These are phyloP conservation scores for Aspergillus diversus DNA, from an alignment of 495 filamentous ascomycete species.

Conservation along the genomic window DNA sequence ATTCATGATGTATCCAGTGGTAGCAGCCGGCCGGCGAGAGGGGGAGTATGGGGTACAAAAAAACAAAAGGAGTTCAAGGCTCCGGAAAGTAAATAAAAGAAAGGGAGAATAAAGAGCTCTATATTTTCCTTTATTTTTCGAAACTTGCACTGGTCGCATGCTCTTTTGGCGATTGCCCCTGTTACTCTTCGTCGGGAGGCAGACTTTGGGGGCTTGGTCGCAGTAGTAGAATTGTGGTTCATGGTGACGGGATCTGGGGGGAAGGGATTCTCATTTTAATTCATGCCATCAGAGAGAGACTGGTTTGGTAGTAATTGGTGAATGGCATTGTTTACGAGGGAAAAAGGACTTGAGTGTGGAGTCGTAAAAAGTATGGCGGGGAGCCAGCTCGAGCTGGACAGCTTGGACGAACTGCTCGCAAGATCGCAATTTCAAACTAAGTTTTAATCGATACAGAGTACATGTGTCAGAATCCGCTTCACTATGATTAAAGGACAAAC, in stretches of 20 bases:
- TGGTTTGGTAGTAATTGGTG: too few relatives aligned
- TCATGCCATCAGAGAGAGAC: not conserved
- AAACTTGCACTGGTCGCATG: constrained; percentile 50
- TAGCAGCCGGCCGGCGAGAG: not conserved
- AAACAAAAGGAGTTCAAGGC: not conserved
- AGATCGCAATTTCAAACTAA: not conserved
- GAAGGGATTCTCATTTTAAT: not conserved
- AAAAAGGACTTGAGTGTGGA: not conserved
- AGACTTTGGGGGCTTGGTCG: constrained; percentile 19
- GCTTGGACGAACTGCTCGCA: not conserved
- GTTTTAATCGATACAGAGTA: not conserved
- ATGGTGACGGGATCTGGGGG: constrained; percentile 10
- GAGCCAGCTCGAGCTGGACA: not conserved
- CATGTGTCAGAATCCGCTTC: not conserved
- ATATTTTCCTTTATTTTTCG: constrained; percentile 16
- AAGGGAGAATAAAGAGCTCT: not conserved
- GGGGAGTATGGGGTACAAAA: not conserved
- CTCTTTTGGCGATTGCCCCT: constrained; percentile 37
- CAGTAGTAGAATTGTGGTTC: constrained; percentile 21
- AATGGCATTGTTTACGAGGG: not conserved
- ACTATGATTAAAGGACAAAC: not conserved
- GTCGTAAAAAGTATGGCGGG: not conserved
- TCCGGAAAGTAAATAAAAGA: not conserved
- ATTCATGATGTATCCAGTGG: not conserved
- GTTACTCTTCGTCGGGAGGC: constrained; percentile 32